Percentiles rank a stretch among this genome's conserved stretches.
Conservation (phyloP, 371 early-diverging fungal genomes). For the Dichotomocladium elegans region DNA sequence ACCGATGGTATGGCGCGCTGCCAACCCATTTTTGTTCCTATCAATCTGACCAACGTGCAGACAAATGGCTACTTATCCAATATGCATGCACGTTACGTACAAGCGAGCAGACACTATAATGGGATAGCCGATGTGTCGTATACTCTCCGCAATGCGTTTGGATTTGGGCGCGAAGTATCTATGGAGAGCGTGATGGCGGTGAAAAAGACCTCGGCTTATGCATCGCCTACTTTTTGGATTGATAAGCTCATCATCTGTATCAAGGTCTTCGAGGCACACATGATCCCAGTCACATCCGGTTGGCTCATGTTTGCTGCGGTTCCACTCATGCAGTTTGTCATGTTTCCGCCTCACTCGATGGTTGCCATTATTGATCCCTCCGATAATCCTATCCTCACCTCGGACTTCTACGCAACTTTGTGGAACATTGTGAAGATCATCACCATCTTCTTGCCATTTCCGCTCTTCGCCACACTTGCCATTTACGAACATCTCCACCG, state of each 20-base stretch:
- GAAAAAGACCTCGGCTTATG: conserved; percentile 36
- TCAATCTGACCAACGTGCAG: conserved; percentile 73
- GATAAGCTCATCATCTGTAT: conserved; percentile 44
- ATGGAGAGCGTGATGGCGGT: conserved; percentile 5
- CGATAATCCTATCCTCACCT: conserved; percentile 39
- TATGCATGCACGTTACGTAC: conserved; percentile 62
- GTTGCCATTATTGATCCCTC: conserved; percentile 28
- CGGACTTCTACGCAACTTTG: conserved; percentile 37
- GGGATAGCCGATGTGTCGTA: conserved; percentile 59
- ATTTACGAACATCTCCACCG: conserved; percentile 50
- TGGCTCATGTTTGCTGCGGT: conserved; percentile 61
- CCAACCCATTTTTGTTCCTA: conserved; percentile 73
- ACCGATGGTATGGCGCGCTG: conserved; percentile 64
- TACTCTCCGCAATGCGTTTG: conserved; percentile 29
- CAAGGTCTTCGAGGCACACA: conserved; percentile 49
- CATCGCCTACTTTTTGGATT: conserved; percentile 27
- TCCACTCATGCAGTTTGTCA: conserved; percentile 46
- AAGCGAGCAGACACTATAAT: conserved; percentile 69
- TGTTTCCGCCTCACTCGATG: conserved; percentile 37
- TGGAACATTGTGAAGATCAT: conserved; percentile 46
- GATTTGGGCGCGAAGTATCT: neutral
- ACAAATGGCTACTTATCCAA: conserved; percentile 51
- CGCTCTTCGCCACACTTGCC: conserved; percentile 41
- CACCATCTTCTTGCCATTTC: conserved; percentile 43
- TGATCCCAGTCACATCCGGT: conserved; percentile 51